Percentiles rank a stretch among this genome's conserved stretches.
Evolutionary conservation across 345 rosid genomes (phyloP).

Genomic region (Acer campestre): DNA sequence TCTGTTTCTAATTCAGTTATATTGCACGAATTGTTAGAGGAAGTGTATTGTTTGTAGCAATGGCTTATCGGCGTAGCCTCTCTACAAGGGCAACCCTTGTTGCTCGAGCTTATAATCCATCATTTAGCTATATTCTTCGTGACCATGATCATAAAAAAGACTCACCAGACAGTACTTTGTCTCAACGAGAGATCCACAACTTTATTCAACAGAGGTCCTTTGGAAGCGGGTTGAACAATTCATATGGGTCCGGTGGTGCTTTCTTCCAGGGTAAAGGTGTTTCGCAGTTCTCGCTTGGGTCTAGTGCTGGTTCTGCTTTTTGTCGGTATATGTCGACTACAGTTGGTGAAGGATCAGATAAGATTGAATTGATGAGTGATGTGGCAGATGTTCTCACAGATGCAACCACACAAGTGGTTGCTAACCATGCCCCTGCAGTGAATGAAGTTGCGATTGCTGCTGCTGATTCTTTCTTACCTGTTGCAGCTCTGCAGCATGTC

Average conservation of each 20-base stretch:
- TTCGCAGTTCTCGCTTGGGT: slow-evolving; percentile 17
- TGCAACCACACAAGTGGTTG: slow-evolving; percentile 34
- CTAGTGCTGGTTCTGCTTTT: slow-evolving; percentile 34
- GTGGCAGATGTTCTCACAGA: slow-evolving; percentile 39
- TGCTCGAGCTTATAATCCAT: slow-evolving; percentile 26
- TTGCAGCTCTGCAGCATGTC: slow-evolving; percentile 49
- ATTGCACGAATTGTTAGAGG: neutral
- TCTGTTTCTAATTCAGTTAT: neutral
- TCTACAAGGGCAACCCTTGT: slow-evolving; percentile 31
- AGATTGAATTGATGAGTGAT: slow-evolving; percentile 40
- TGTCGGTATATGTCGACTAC: slow-evolving; percentile 44
- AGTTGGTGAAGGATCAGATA: slow-evolving; percentile 31
- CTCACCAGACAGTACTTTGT: slow-evolving; percentile 10
- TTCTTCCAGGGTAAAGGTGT: slow-evolving; percentile 16
- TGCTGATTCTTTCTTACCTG: slow-evolving; percentile 55
- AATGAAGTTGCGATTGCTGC: slow-evolving; percentile 61
- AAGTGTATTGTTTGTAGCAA: slow-evolving; percentile 6
- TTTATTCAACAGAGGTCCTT: slow-evolving; percentile 32
- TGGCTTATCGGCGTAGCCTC: slow-evolving; percentile 44
- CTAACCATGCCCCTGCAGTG: slow-evolving; percentile 38
- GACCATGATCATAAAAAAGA: slow-evolving; percentile 27
- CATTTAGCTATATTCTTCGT: slow-evolving; percentile 29
- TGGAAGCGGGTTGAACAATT: slow-evolving; percentile 21
- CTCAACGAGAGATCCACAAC: slow-evolving; percentile 13
- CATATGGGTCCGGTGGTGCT: slow-evolving; percentile 9